Percentiles rank a stretch among this genome's conserved stretches.
Evolutionary conservation across 306 rosid species (phyloP).

Genomic region (Cucurbita moschata): DNA sequence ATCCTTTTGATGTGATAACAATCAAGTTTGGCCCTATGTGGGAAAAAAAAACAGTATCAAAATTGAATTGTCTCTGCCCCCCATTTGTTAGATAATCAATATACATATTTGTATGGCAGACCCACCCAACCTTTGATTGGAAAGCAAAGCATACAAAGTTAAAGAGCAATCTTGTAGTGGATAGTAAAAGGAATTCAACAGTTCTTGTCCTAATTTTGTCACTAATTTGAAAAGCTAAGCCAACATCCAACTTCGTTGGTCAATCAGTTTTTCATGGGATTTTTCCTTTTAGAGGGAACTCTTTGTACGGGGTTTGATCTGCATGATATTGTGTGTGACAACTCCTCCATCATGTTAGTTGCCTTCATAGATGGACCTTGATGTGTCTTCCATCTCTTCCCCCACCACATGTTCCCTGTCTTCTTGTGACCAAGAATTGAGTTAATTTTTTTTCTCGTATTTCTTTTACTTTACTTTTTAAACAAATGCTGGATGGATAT

Average conservation of each 20-base stretch:
- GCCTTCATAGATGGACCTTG: constrained; percentile 29
- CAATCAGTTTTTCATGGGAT: constrained; percentile 32
- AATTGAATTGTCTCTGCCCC: constrained; percentile 35
- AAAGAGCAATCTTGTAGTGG: constrained; percentile 21
- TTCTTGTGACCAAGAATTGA: constrained; percentile 7
- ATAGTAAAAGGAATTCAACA: constrained; percentile 19
- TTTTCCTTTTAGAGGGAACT: constrained; percentile 1
- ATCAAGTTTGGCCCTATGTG: constrained; percentile 6
- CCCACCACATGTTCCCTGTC: constrained; percentile 24
- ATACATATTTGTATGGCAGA: constrained; percentile 14
- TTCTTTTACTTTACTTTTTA: neutral
- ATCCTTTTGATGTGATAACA: constrained; percentile 13
- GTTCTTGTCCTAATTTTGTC: constrained; percentile 18
- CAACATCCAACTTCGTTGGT: constrained; percentile 29
- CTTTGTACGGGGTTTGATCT: constrained; percentile 12
- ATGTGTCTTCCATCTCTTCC: constrained; percentile 17
- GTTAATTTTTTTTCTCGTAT: neutral
- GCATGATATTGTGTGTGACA: constrained; percentile 29
- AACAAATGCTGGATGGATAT: neutral
- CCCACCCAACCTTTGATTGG: constrained; percentile 32
- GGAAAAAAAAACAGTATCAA: constrained; percentile 32
- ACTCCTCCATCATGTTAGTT: constrained; percentile 43
- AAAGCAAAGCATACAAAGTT: constrained; percentile 14
- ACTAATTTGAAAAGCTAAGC: constrained; percentile 1
- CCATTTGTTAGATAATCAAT: constrained; percentile 23